Conservation (phyloP, 768 basidiomycete species). For the Cubamyces sp. region DNA sequence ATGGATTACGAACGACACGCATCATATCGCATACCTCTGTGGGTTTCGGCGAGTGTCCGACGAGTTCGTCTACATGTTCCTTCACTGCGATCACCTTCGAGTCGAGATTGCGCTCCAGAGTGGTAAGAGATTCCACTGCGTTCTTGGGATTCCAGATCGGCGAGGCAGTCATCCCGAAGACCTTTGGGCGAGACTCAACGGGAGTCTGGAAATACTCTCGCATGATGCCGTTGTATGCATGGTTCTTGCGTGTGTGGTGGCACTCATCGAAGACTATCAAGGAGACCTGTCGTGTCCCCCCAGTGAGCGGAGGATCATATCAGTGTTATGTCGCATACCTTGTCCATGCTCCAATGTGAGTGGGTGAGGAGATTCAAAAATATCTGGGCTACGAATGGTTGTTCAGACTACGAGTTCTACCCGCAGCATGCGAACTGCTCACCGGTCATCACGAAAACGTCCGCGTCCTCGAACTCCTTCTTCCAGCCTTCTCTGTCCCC, state of each 20-base stretch:
- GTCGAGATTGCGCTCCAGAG: slow-evolving; percentile 72
- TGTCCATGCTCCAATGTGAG: slow-evolving; percentile 76
- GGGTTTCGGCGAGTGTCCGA: slow-evolving; percentile 63
- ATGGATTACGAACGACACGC: neutral
- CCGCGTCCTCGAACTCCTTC: slow-evolving; percentile 59
- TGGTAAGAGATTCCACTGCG: slow-evolving; percentile 60
- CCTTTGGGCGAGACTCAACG: slow-evolving; percentile 59
- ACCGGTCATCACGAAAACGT: slow-evolving; percentile 90
- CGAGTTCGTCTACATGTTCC: slow-evolving; percentile 68
- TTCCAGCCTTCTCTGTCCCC: slow-evolving; percentile 70
- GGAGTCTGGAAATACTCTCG: slow-evolving; percentile 55
- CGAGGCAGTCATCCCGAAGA: slow-evolving; percentile 95
- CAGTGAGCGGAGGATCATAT: neutral
- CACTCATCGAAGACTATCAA: slow-evolving; percentile 62
- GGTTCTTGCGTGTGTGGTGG: slow-evolving; percentile 59
- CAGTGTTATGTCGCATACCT: slow-evolving; percentile 38
- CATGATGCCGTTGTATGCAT: slow-evolving; percentile 64
- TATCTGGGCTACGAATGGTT: slow-evolving; percentile 63
- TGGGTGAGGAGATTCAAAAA: slow-evolving; percentile 81
- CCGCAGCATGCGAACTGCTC: neutral
- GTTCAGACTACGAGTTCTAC: neutral
- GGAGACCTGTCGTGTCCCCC: slow-evolving; percentile 46
- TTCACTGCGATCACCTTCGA: slow-evolving; percentile 77
- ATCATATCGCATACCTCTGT: slow-evolving; percentile 52
- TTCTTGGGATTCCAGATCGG: slow-evolving; percentile 84